Base-by-base conservation (phyloP, 1,284 basidiomycete species). In the Papiliotrema flavescens region DNA sequence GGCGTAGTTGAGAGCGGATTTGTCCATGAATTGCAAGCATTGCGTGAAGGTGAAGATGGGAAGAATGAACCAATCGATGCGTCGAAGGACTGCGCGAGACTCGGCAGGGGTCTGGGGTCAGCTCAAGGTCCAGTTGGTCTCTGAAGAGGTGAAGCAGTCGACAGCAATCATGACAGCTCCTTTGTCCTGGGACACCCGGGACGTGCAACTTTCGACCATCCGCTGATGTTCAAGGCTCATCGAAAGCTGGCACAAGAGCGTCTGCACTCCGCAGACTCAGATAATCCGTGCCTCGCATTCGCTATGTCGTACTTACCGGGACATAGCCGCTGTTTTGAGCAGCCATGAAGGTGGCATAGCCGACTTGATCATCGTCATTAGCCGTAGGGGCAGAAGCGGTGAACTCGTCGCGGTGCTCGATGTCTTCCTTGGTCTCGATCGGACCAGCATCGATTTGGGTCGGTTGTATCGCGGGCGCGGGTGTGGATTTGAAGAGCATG, bases 1-100 rank as follows among this genome's bases (percentile, higher is more conserved):
- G 2, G 56, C 65, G 49, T 65, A 69, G 55, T 69, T 69, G 23
- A 69, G 55, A 3, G 65, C 63, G 8, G 60, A 52, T 42, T 62
- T 62, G 54, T 68, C 66, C 24, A 68, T 51, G 56, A 62, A 69
- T 19, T 60, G 55, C 1, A 66, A 57, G 22, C 63, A 59, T 47
- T 68, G 64, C 0, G 64, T 66, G 22, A 66, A 32, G 39, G 54
- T 50, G 57, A 68, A 64, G n/a, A 49, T 49, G 11, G 60, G 60
- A n/a, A 62, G 34, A 47, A 62, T 55, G 15, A 53, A 47, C 3
- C 34, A 24, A 47, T 64, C 62, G 49, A 64, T 59, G 28, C 28
- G 28, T 32, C 28, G 28, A 41, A 53, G 54, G 26, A 44, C 1
- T 53, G 47, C 17, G 46, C 53, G 42, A 36, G 40, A 41, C 24